Evolutionary conservation across 805 yeast genomes (phyloP).

Genomic region (Komagataella pastoris): DNA sequence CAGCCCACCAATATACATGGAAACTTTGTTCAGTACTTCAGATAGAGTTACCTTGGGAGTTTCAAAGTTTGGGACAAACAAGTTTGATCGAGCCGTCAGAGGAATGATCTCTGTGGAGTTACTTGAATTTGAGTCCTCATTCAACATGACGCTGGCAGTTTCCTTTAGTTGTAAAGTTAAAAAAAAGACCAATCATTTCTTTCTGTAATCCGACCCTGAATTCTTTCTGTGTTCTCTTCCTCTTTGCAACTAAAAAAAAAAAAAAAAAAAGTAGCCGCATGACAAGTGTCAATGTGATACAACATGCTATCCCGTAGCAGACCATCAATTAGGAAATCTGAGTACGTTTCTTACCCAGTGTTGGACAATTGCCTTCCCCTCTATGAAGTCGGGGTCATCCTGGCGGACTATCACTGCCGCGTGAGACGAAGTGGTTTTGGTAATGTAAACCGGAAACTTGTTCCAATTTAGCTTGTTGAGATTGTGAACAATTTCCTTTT

Average conservation of each 20-base stretch:
- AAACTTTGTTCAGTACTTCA: not conserved
- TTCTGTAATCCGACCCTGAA: not conserved
- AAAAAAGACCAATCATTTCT: not conserved
- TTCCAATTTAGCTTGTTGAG: slow-evolving; percentile 54
- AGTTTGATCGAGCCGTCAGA: not conserved
- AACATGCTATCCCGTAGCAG: not conserved
- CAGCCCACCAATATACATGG: not conserved
- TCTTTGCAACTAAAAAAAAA: not conserved
- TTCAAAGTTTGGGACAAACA: not conserved
- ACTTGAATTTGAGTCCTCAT: not conserved
- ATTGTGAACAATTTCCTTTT: slow-evolving; percentile 36
- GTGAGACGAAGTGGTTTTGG: slow-evolving; percentile 55
- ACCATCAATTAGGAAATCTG: slow-evolving; percentile 1
- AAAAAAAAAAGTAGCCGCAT: not conserved
- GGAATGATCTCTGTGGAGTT: not conserved
- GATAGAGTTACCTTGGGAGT: not conserved
- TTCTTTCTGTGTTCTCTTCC: not conserved
- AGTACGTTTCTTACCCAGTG: slow-evolving; percentile 47
- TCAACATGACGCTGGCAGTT: not conserved
- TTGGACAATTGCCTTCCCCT: slow-evolving; percentile 53
- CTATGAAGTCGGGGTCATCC: slow-evolving; percentile 38
- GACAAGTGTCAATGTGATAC: not conserved
- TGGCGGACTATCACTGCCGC: slow-evolving; percentile 72
- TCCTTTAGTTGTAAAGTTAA: not conserved
- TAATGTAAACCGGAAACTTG: slow-evolving; percentile 59